Evolutionary conservation across 75 land plant species (phyloP).

Genomic region (Sequoia sempervirens): DNA sequence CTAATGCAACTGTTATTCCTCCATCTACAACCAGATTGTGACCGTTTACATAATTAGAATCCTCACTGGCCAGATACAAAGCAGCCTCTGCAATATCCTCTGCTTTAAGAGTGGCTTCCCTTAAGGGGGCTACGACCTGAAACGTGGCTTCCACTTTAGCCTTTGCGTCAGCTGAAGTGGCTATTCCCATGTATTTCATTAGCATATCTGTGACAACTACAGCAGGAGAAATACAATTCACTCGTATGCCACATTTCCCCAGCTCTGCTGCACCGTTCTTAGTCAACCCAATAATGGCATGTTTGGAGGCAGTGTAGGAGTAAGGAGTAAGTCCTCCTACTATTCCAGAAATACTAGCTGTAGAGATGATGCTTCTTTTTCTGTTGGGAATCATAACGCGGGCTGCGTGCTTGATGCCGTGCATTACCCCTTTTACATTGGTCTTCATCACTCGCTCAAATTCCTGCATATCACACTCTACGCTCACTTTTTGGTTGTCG

Average conservation of each 20-base stretch:
- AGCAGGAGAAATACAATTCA: conserved; percentile 10
- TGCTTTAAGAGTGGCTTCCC: background rate
- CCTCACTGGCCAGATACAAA: conserved; percentile 5
- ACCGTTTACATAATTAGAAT: conserved; percentile 11
- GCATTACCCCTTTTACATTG: too few species aligned
- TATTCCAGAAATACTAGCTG: background rate
- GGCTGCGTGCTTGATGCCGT: too few species aligned
- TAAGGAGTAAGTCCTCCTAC: background rate
- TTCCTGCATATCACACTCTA: too few species aligned
- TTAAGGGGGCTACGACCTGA: background rate
- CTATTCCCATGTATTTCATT: too few species aligned
- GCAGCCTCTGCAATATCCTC: conserved; percentile 14
- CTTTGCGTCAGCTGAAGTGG: background rate
- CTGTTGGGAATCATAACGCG: too few species aligned
- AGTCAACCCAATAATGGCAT: conserved; percentile 15
- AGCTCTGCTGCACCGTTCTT: conserved; percentile 13
- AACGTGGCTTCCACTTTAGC: background rate
- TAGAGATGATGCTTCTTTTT: too few species aligned
- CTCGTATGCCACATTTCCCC: conserved; percentile 10
- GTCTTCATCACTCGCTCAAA: too few species aligned
- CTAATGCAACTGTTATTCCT: background rate
- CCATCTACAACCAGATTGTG: conserved; percentile 7
- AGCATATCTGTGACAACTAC: background rate
- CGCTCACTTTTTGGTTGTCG: too few species aligned
- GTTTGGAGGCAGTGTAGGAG: conserved; percentile 13